Percentiles rank a stretch among this genome's conserved stretches.
These are phyloP conservation scores for Stereocaulon alpinum DNA, from an alignment of 495 filamentous ascomycete genomes.

Conservation along the genomic window DNA sequence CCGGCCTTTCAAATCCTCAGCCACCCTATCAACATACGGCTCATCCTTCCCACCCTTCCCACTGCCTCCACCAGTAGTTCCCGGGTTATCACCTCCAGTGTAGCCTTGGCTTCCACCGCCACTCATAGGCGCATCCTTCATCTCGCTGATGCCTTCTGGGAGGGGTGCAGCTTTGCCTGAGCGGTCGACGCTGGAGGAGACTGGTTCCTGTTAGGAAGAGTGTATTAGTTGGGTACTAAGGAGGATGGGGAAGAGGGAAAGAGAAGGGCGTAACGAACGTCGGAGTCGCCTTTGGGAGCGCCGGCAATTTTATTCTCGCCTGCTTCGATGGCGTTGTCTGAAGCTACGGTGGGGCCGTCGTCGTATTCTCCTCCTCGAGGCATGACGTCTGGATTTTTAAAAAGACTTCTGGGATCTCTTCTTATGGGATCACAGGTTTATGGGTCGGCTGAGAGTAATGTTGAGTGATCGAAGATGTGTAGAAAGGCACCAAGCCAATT, in stretches of 20 bases:
- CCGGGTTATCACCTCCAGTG: slow-evolving; percentile 31
- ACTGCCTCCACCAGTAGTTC: slow-evolving; percentile 31
- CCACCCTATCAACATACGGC: slow-evolving; percentile 6
- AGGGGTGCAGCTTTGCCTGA: slow-evolving; percentile 34
- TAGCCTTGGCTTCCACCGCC: slow-evolving; percentile 18
- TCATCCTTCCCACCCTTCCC: slow-evolving; percentile 14
- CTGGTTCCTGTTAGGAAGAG: slow-evolving; percentile 3
- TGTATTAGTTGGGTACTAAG: not conserved
- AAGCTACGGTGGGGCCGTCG: slow-evolving; percentile 34
- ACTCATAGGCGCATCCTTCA: slow-evolving; percentile 18
- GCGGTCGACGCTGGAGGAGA: slow-evolving; percentile 30
- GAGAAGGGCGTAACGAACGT: slow-evolving; percentile 7
- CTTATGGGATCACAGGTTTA: not conserved
- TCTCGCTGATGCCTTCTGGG: slow-evolving; percentile 31
- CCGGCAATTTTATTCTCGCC: slow-evolving; percentile 31
- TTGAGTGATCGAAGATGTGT: too few relatives aligned
- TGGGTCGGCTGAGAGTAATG: not conserved
- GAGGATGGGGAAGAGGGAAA: not conserved
- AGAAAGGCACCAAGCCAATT: not conserved
- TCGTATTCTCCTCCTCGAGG: slow-evolving; percentile 43
- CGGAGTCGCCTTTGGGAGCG: slow-evolving; percentile 16
- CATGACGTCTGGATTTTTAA: slow-evolving; percentile 29
- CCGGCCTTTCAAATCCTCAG: slow-evolving; percentile 1
- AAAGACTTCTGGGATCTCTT: not conserved
- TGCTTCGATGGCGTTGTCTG: slow-evolving; percentile 41